Percentiles rank a stretch among this genome's conserved stretches.
phyloP scores from a whole-genome alignment of 2,329 filamentous ascomycete species.

The Monosporascus sp. region DNA sequence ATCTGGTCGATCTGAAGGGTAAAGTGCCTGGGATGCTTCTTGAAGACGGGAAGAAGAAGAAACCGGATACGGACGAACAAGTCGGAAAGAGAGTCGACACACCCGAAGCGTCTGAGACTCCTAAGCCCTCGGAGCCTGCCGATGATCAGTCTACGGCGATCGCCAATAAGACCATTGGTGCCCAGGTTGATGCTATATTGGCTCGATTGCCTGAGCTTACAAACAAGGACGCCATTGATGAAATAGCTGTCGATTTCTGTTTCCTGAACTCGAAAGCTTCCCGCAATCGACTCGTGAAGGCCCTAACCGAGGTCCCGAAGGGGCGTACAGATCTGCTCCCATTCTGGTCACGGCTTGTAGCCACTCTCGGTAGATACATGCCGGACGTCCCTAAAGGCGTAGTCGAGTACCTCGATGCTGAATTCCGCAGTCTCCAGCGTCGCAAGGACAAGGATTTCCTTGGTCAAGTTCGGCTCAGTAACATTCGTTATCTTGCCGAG shows the following conservation, averaged over 20 bases:
- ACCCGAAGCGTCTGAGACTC: constrained; percentile 41
- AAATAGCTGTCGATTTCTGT: constrained; percentile 93
- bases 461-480: constrained; percentile 86
- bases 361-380: constrained; percentile 90
- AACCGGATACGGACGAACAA: constrained; percentile 73
- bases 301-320: constrained; percentile 90
- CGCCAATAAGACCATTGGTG: constrained; percentile 94
- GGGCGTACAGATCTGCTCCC: constrained; percentile 87
- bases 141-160: constrained; percentile 93
- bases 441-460: constrained; percentile 98
- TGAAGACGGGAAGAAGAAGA: constrained; percentile 94
- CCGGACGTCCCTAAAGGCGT: constrained; percentile 89
- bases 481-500: constrained; percentile 96
- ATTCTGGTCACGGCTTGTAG: constrained; percentile 85
- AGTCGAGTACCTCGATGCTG: constrained; percentile 88
- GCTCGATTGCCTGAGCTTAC: constrained; percentile 86
- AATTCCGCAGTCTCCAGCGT: constrained; percentile 92
- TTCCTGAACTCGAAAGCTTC: constrained; percentile 98
- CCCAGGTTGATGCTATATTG: constrained; percentile 88
- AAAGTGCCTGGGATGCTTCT: constrained; percentile 91
- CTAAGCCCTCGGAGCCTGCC: constrained; percentile 46
- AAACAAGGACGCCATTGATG: constrained; percentile 86
- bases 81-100: constrained; percentile 69
- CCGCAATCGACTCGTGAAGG: constrained; percentile 87
- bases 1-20: constrained; percentile 88